Evolutionary conservation across 2,329 filamentous ascomycete species (phyloP).

Genomic region (Orbilia quercus): DNA sequence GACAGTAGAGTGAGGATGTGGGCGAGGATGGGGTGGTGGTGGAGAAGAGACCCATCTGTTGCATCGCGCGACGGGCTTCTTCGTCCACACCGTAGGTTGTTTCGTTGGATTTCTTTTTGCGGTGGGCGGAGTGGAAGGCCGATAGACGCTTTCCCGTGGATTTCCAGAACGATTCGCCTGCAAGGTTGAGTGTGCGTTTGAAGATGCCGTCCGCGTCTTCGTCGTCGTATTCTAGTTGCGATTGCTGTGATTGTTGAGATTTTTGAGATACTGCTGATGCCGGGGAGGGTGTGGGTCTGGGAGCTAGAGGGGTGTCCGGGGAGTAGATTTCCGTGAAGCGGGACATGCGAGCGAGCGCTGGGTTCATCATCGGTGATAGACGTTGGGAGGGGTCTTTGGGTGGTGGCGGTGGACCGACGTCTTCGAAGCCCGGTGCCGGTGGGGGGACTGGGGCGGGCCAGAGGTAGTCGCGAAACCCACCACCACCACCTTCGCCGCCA

Average conservation of each 20-base stretch:
- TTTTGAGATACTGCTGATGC: too few relatives aligned
- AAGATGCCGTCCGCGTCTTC: slow-evolving; percentile 46
- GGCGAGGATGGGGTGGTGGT: slow-evolving; percentile 2
- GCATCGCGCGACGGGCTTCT: slow-evolving; percentile 45
- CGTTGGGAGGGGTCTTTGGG: slow-evolving; percentile 26
- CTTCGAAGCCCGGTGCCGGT: slow-evolving; percentile 40
- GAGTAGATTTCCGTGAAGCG: slow-evolving; percentile 56
- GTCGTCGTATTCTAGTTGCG: slow-evolving; percentile 20
- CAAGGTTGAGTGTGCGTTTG: slow-evolving; percentile 43
- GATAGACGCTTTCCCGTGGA: slow-evolving; percentile 47
- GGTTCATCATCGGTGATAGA: slow-evolving; percentile 30
- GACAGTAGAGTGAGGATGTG: slow-evolving; percentile 10
- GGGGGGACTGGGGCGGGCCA: slow-evolving; percentile 53
- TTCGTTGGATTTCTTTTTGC: slow-evolving; percentile 31
- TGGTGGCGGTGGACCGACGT: slow-evolving; percentile 41
- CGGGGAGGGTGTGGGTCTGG: slow-evolving; percentile 5
- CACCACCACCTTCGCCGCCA: slow-evolving; percentile 6
- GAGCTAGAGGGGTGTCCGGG: slow-evolving; percentile 41
- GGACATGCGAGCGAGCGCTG: slow-evolving; percentile 38
- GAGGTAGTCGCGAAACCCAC: slow-evolving; percentile 20
- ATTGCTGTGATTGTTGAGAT: slow-evolving; percentile 1
- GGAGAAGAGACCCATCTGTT: slow-evolving; percentile 48
- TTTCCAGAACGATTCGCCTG: slow-evolving; percentile 56
- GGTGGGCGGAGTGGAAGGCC: slow-evolving; percentile 31
- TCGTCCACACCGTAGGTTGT: slow-evolving; percentile 36